Conservation (phyloP, 2,329 filamentous ascomycete genomes). For the Pseudogymnoascus sp. region DNA sequence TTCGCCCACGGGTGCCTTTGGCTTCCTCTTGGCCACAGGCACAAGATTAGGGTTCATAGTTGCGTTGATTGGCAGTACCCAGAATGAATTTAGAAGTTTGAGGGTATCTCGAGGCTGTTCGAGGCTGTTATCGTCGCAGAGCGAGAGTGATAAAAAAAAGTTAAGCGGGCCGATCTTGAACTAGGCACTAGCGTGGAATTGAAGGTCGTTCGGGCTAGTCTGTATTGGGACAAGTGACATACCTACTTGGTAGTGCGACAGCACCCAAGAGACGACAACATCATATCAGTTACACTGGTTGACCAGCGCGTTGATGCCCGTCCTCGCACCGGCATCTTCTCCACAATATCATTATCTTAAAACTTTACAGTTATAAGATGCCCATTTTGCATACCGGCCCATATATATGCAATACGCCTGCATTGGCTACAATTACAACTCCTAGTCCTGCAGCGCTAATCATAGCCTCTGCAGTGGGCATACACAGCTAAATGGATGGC, state of each 20-base stretch:
- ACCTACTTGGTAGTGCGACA: conserved; percentile 7
- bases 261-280: conserved; percentile 1
- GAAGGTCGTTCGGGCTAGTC: neutral
- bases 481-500: conserved; percentile 28
- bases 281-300: conserved; percentile 6
- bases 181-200: neutral
- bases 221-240: neutral
- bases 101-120: neutral
- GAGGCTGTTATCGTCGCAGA: conserved; percentile 1
- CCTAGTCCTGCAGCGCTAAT: neutral
- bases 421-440: neutral
- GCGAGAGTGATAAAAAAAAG: conserved; percentile 6
- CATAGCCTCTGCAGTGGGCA: neutral
- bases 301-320: conserved; percentile 2
- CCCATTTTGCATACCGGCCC: neutral
- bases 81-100: neutral
- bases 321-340: neutral
- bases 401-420: conserved; percentile 7
- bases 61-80: conserved; percentile 4
- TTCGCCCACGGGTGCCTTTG: conserved; percentile 13
- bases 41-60: conserved; percentile 24
- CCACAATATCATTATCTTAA: neutral
- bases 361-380: conserved; percentile 3
- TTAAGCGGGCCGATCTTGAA: conserved; percentile 4
- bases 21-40: conserved; percentile 26